Conservation (phyloP, 306 rosid genomes). For the Trifolium pratense region DNA sequence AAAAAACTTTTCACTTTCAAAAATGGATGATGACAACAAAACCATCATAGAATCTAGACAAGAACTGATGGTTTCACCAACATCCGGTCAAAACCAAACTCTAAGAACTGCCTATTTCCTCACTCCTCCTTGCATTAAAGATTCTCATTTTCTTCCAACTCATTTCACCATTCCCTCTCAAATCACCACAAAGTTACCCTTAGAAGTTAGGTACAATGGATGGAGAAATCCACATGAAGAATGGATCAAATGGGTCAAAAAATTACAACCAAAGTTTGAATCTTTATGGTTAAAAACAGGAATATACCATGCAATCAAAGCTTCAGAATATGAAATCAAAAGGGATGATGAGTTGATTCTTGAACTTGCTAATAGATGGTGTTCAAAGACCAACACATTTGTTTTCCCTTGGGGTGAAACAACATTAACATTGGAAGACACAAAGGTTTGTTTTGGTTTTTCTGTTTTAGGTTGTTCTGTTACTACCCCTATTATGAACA, state of each 20-base stretch:
- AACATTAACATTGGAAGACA: too few relatives aligned
- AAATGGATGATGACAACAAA: background rate
- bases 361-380: conserved; percentile 50
- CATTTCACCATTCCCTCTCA: background rate
- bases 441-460: too few relatives aligned
- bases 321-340: conserved; percentile 20
- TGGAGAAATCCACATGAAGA: conserved; percentile 38
- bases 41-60: background rate
- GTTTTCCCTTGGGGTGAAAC: too few relatives aligned
- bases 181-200: background rate
- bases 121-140: conserved; percentile 30
- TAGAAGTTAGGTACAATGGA: conserved; percentile 29
- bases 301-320: conserved; percentile 41
- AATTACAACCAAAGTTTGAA: conserved; percentile 35
- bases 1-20: background rate
- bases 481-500: too few relatives aligned
- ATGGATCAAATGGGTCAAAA: conserved; percentile 47
- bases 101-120: conserved; percentile 43
- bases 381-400: conserved; percentile 27
- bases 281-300: conserved; percentile 48
- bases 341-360: conserved; percentile 41
- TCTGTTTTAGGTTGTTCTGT: conserved; percentile 39
- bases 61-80: conserved; percentile 29
- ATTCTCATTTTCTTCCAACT: background rate
- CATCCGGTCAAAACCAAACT: conserved; percentile 19